These are phyloP conservation scores for Spencermartinsiella ligniputridi DNA, from an alignment of 1,139 yeast species.

Conservation along the genomic window DNA sequence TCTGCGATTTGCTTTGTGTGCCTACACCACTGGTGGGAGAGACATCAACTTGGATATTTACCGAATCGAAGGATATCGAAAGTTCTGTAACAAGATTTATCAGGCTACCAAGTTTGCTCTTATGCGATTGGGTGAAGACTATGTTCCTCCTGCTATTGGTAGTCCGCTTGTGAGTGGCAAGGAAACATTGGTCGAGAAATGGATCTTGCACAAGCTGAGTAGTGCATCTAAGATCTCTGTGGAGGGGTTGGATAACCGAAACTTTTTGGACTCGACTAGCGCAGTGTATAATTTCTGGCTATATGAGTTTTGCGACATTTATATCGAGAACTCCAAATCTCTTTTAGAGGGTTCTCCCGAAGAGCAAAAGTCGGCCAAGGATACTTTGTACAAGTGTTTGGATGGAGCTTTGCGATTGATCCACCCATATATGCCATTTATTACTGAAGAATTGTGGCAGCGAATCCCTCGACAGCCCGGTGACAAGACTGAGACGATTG, in stretches of 20 bases:
- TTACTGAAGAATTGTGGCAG: constrained; percentile 98
- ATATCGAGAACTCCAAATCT: constrained; percentile 93
- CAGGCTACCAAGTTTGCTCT: constrained; percentile 97
- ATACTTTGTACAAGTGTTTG: constrained; percentile 86
- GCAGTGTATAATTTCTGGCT: constrained; percentile 91
- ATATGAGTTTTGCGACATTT: constrained; percentile 91
- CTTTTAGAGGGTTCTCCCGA: constrained; percentile 83
- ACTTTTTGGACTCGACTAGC: constrained; percentile 83
- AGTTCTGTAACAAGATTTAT: constrained; percentile 98
- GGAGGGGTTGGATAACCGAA: constrained; percentile 72
- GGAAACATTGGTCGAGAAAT: constrained; percentile 89
- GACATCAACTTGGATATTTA: constrained; percentile 93
- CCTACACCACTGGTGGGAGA: constrained; percentile 98
- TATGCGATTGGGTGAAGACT: constrained; percentile 87
- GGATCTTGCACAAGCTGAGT: constrained; percentile 89
- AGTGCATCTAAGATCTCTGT: constrained; percentile 62
- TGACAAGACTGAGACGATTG: constrained; percentile 67
- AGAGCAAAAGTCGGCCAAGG: constrained; percentile 86
- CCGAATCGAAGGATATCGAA: constrained; percentile 98
- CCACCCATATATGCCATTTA: constrained; percentile 97
- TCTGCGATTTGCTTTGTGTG: constrained; percentile 94
- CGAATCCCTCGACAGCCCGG: constrained; percentile 85
- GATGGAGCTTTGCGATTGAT: constrained; percentile 89
- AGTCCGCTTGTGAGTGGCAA: constrained; percentile 57
- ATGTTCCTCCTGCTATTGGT: constrained; percentile 65